Evolutionary conservation across 371 early-diverging fungal species (phyloP).

Genomic region (Chytridium lagenaria): DNA sequence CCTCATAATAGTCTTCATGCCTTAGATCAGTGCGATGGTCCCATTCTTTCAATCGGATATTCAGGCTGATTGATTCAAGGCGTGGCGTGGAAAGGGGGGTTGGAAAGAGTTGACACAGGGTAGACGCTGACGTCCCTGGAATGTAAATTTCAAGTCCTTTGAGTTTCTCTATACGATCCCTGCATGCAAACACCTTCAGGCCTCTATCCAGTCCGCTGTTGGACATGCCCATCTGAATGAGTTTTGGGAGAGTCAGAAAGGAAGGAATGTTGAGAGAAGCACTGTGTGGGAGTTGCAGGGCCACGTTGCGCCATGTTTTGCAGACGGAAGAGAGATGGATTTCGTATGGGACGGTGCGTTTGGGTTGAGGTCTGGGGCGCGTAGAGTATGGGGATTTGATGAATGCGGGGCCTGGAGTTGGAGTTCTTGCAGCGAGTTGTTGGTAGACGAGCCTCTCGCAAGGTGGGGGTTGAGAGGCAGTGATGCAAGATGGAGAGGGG

Average conservation of each 20-base stretch:
- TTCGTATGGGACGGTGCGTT: not conserved
- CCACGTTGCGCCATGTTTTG: not conserved
- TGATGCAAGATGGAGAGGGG: too few species aligned
- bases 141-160: not conserved
- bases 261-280: not conserved
- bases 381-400: not conserved
- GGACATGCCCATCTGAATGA: not conserved
- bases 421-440: not conserved
- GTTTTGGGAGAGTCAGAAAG: not conserved
- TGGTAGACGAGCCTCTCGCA: constrained; percentile 8
- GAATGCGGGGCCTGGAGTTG: not conserved
- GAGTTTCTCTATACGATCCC: not conserved
- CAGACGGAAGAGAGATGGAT: constrained; percentile 8
- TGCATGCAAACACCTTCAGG: not conserved
- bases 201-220: not conserved
- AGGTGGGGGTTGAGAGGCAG: not conserved
- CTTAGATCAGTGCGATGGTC: too few species aligned
- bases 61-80: not conserved
- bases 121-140: not conserved
- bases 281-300: not conserved
- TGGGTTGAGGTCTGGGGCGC: not conserved
- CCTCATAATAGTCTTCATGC: too few species aligned
- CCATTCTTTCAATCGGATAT: not conserved
- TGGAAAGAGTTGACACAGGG: not conserved
- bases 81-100: not conserved